Base-by-base conservation (phyloP, 2,329 filamentous ascomycete species). In the Cyphellophora europaea region DNA sequence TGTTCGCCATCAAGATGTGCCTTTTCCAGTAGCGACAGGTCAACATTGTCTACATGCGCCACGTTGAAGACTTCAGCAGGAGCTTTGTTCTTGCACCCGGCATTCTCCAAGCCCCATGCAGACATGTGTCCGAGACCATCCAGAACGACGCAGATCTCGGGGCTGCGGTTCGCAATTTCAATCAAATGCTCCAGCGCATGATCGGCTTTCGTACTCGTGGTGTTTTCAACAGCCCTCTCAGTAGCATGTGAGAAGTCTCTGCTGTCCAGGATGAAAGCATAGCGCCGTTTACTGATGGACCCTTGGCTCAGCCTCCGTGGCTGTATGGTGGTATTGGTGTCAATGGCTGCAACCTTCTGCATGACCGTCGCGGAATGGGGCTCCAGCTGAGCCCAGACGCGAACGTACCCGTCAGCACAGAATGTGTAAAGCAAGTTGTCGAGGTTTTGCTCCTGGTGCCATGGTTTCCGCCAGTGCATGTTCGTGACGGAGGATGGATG, bases 371-470 rank as follows among this genome's bases (percentile, higher is more conserved):
- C 66, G 13, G 78, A 74, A 48, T 82, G 74, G 23, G 76, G 71
- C 41, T 93, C 84, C 4, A 77, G 77, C 6, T 80, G 72, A 1
- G 81, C 79, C 89, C 89, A 98, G 27, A 95, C 72, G 30, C 88
- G 75, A 43, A 96, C 64, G 32, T 79, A 67, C 38, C 81, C 78
- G 54, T 98, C 91, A 11, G 77, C 71, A 49, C 86, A 93, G 44
- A 88, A 76, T 0, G 91, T 94, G 53, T 94, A 96, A 2, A 98
- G 69, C 1, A 93, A 80, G 57, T 94, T 91, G 25, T 91, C 82
- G 36, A 81, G 73, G 5, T 76, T 77, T 53, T 93, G 83, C 21
- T 89, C 84, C 11, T 76, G 63, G 52, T 91, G 77, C 42, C 76
- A 74, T 5, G 85, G 84, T 42, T 76, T 75, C 30, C 85, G 79